These are phyloP conservation scores for Colletotrichum acutatum DNA, from an alignment of 2,329 filamentous ascomycete genomes.

Conservation along the genomic window DNA sequence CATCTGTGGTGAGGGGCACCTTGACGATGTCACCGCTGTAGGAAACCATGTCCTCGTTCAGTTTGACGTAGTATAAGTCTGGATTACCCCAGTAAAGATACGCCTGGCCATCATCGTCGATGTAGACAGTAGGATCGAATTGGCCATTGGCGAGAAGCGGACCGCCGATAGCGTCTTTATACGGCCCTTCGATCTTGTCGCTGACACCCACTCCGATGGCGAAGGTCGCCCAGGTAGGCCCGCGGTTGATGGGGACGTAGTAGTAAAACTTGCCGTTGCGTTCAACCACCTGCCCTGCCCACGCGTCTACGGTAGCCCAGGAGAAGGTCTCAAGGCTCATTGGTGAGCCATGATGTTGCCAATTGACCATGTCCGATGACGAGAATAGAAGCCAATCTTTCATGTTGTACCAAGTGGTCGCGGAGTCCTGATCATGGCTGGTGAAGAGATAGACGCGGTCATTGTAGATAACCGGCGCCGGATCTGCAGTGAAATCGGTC, in stretches of 20 bases:
- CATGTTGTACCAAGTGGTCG: conserved; percentile 42
- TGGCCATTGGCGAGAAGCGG: conserved; percentile 43
- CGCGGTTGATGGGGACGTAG: conserved; percentile 40
- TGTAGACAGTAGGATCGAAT: conserved; percentile 53
- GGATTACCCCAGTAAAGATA: conserved; percentile 45
- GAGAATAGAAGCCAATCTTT: conserved; percentile 48
- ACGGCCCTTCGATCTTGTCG: conserved; percentile 48
- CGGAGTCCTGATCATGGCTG: conserved; percentile 44
- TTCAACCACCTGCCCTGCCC: conserved; percentile 45
- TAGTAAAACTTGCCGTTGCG: conserved; percentile 48
- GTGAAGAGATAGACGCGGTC: conserved; percentile 45
- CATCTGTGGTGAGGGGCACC: too few species aligned
- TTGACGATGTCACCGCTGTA: conserved; percentile 35
- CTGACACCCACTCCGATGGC: conserved; percentile 49
- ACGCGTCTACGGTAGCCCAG: conserved; percentile 48
- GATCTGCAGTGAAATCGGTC: conserved; percentile 19
- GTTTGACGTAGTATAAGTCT: conserved; percentile 48
- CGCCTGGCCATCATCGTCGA: conserved; percentile 54
- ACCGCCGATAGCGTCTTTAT: conserved; percentile 46
- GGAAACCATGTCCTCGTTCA: conserved; percentile 53
- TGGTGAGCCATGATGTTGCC: conserved; percentile 42
- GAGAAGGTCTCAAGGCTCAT: conserved; percentile 41
- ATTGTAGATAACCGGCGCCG: conserved; percentile 44
- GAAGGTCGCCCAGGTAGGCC: conserved; percentile 26
- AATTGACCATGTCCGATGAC: conserved; percentile 47